These are phyloP conservation scores for Arthrobotrys conoides DNA, from an alignment of 2,329 filamentous ascomycete genomes.

Conservation along the genomic window DNA sequence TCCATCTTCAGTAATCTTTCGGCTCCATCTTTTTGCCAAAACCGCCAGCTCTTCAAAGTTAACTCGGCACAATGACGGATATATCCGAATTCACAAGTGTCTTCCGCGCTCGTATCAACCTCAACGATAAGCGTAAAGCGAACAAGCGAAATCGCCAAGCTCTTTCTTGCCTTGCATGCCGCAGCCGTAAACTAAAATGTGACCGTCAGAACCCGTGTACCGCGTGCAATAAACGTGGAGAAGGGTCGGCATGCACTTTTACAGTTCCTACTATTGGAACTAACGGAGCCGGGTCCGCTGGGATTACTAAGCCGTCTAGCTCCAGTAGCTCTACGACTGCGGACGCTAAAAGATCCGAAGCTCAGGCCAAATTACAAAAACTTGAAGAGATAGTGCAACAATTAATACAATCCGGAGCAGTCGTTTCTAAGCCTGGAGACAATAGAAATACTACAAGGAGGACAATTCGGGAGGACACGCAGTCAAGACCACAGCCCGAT, in stretches of 20 bases:
- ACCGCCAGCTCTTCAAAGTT: not conserved
- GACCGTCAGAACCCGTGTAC: slow-evolving; percentile 68
- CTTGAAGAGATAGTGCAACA: slow-evolving; percentile 68
- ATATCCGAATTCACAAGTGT: slow-evolving; percentile 65
- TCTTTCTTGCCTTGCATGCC: slow-evolving; percentile 68
- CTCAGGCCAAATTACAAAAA: slow-evolving; percentile 67
- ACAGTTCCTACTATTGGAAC: not conserved
- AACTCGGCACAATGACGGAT: slow-evolving; percentile 42
- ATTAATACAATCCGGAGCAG: slow-evolving; percentile 64
- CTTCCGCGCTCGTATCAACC: slow-evolving; percentile 67
- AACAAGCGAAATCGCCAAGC: slow-evolving; percentile 68
- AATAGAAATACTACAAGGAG: slow-evolving; percentile 65
- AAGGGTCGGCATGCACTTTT: slow-evolving; percentile 61
- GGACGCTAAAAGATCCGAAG: slow-evolving; percentile 65
- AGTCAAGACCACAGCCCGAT: not conserved
- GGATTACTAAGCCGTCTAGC: slow-evolving; percentile 36
- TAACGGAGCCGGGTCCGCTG: slow-evolving; percentile 1
- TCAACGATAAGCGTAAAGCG: slow-evolving; percentile 66
- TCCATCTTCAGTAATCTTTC: slow-evolving; percentile 56
- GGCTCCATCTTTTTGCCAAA: slow-evolving; percentile 43
- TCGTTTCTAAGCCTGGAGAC: slow-evolving; percentile 63
- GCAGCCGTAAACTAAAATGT: slow-evolving; percentile 69
- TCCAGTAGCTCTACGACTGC: not conserved
- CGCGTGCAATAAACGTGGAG: slow-evolving; percentile 67
- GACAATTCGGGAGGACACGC: slow-evolving; percentile 63